Base-by-base conservation (phyloP, 176 grass and related monocot species). In the Coix lacrymajobi region DNA sequence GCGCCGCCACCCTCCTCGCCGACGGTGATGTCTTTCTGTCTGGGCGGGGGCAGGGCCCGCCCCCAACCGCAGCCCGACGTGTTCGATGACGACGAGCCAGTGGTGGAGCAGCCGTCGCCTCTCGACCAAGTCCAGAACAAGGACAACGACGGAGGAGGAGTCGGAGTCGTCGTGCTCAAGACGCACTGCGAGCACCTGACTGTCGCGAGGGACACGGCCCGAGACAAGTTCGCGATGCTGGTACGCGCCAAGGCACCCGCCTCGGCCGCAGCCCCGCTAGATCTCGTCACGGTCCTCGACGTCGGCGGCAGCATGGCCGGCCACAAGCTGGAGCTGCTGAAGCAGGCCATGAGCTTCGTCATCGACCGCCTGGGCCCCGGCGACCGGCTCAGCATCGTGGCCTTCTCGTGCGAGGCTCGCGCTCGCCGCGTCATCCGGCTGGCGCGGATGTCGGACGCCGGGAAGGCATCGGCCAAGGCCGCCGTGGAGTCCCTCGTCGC, bases 301-400 rank as follows among this genome's bases (percentile, higher is more conserved):
- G 68, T 87, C 85, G 81, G 84, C 28, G 66, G 84, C 10, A 81
- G 77, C 77, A 87, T 87, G 85, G 5, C 11, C 0, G 84, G 77
- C 16, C 10, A 7, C 11, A 87, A 87, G 63, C 36, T 81, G 62
- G 60, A 13, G 24, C 79, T 86, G 49, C 30, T 86, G 76, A 79
- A 86, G 75, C 65, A 86, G 62, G 84, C 84, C 22, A 82, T 82
- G 69, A 33, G 22, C 45, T 87, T 82, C 65, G 70, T 87, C 56
- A 76, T 87, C 62, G 78, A 87, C 54, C 75, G 76, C n/a, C 85
- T 87, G 22, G 58, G 85, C 68, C 78, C 78, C 8, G 12, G 52
- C 22, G 85, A 82, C 60, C 54, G 85, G 22, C 85, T 87, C 78
- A 69, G 67, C 2, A 66, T 87, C 14, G 43, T 87, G 25, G 32